phyloP scores from a whole-genome alignment of 495 filamentous ascomycete species.

The Podospora anserina region DNA sequence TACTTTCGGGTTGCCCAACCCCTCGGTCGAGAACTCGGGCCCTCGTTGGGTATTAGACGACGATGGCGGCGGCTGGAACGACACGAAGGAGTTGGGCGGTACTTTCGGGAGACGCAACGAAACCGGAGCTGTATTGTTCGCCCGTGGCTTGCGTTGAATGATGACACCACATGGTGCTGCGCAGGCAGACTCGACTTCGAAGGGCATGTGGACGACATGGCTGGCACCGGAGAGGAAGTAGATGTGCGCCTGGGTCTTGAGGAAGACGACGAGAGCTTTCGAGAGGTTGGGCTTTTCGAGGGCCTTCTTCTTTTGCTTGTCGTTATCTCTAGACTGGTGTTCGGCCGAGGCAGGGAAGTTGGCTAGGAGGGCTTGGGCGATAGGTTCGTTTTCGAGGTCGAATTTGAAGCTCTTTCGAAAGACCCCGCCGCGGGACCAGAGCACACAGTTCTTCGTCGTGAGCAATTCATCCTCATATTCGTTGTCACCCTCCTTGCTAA shows the following conservation, averaged over 20 bases:
- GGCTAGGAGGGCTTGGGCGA: constrained; percentile 80
- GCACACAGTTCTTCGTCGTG: constrained; percentile 74
- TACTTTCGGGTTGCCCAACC: constrained; percentile 48
- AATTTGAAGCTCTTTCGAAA: constrained; percentile 86
- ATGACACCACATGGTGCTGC: constrained; percentile 77
- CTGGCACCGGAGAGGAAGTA: constrained; percentile 85
- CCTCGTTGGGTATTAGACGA: constrained; percentile 34
- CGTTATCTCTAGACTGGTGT: not conserved
- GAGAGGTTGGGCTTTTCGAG: constrained; percentile 38
- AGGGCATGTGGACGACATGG: constrained; percentile 89
- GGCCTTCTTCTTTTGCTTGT: constrained; percentile 13
- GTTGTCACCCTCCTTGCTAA: constrained; percentile 44
- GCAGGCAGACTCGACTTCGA: constrained; percentile 86
- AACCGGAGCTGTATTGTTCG: constrained; percentile 38
- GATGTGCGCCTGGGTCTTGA: constrained; percentile 90
- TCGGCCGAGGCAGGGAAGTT: constrained; percentile 64
- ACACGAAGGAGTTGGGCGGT: constrained; percentile 80
- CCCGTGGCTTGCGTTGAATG: constrained; percentile 67
- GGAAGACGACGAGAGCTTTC: constrained; percentile 80
- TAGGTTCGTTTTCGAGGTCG: constrained; percentile 77
- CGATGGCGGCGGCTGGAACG: constrained; percentile 55
- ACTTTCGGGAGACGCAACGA: constrained; percentile 53
- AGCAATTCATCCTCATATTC: constrained; percentile 78
- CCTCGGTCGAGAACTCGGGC: constrained; percentile 50
- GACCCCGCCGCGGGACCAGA: constrained; percentile 86